phyloP scores from a whole-genome alignment of 2,329 filamentous ascomycete genomes.

The Teratosphaeria zuluensis region DNA sequence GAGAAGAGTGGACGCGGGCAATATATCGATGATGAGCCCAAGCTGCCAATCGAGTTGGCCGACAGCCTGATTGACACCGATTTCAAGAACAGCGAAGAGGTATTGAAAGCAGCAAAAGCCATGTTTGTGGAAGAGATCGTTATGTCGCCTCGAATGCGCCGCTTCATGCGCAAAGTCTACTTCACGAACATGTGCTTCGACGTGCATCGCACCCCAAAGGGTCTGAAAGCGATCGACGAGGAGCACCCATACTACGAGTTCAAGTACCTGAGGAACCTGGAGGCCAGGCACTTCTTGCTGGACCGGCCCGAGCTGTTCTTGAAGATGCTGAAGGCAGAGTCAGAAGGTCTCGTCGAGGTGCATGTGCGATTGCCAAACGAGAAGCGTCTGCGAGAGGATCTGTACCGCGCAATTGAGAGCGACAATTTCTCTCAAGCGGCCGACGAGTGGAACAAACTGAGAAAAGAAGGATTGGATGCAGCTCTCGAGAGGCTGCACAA shows the following conservation, averaged over 20 bases:
- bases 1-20: constrained; percentile 67
- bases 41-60: constrained; percentile 75
- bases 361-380: constrained; percentile 67
- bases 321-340: constrained; percentile 95
- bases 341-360: constrained; percentile 84
- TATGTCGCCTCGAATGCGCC: constrained; percentile 79
- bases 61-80: constrained; percentile 65
- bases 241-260: constrained; percentile 95
- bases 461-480: constrained; percentile 71
- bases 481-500: constrained; percentile 74
- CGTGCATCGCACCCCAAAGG: constrained; percentile 87
- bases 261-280: constrained; percentile 89
- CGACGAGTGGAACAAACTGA: constrained; percentile 86
- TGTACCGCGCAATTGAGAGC: constrained; percentile 78
- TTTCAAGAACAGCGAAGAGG: constrained; percentile 65
- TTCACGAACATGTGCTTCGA: constrained; percentile 78
- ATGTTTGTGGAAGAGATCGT: constrained; percentile 89
- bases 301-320: constrained; percentile 81
- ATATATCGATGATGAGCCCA: constrained; percentile 73
- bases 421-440: constrained; percentile 93
- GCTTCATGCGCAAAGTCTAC: constrained; percentile 71
- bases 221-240: constrained; percentile 84
- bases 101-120: constrained; percentile 69
- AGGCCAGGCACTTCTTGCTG: constrained; percentile 56
- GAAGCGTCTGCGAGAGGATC: constrained; percentile 62